Evolutionary conservation across 768 basidiomycete species (phyloP), one percentile per base, ranked within the genome.

Genomic region (Crassisporium funariophilum): DNA sequence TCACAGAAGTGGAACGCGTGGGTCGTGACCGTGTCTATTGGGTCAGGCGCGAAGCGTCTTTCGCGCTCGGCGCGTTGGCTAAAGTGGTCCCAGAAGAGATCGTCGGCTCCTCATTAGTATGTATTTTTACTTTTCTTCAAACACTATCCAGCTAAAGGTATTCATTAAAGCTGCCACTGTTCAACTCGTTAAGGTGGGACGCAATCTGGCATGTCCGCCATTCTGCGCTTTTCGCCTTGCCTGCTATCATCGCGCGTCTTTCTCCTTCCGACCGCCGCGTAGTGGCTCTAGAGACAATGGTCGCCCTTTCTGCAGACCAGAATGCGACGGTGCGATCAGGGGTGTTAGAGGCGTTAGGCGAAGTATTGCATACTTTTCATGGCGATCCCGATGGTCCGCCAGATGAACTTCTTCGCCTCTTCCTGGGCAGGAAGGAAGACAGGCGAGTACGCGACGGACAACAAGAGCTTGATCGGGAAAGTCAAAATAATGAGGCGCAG

Each of bases 31-130:
- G 79, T 35, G 72, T 86, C 16, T 85, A 83, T 42, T 91, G 87
- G 81, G 89, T 94, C 15, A 74, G 91, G 52, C 74, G 86, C 42
- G 91, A 95, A 62, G 91, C 91, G 2, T 88, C 88, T 1, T 89
- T 91, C 54, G 93, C 93, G 3, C 72, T 98, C 20, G 92, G 91
- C 0, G 88, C 88, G 7, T 73, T 98, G 43, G 91, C 92, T 15
- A 94, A 95, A 66, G 82, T 91, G 17, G 84, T 91, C 6, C 84
- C 90, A n/a, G 69, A 79, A 34, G 88, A 91, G 55, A 65, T 90
- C 19, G 78, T 93, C 15, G 61, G 78, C 17, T 73, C 65, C 38
- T 78, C 82, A 43, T 70, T 89, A 69, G 91, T 85, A 60, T 43
- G 79, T 60, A 19, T 47, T 50, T 53, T 35, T 25, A 48, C 40